A percentile compares a stretch with the other conserved stretches of the same genome.
Evolutionary conservation across 2,329 filamentous ascomycete genomes (phyloP).

Genomic region (Aureobasidium sp.): DNA sequence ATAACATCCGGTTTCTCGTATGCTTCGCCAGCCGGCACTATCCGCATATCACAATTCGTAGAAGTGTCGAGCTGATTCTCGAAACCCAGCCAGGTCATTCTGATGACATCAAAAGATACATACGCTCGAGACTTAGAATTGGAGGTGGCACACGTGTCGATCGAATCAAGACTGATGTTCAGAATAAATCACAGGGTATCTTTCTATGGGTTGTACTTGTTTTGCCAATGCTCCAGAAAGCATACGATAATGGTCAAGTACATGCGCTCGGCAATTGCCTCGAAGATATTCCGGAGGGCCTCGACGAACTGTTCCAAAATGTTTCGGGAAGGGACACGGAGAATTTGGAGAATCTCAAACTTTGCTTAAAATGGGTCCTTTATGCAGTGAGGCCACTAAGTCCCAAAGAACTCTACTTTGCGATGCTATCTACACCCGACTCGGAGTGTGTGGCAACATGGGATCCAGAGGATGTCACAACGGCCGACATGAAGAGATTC

Average conservation of each 20-base stretch:
- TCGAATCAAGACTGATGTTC: neutral
- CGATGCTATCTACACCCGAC: neutral
- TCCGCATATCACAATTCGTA: conserved; percentile 34
- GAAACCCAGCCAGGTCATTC: conserved; percentile 33
- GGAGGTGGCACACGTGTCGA: neutral
- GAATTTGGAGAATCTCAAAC: neutral
- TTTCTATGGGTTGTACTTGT: neutral
- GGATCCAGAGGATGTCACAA: neutral
- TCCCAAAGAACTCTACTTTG: neutral
- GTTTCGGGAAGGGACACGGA: neutral
- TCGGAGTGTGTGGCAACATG: neutral
- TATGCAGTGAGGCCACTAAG: neutral
- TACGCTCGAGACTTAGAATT: neutral
- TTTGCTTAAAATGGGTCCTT: neutral
- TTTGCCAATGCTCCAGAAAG: neutral
- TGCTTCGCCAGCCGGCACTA: conserved; percentile 47
- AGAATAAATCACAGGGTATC: neutral
- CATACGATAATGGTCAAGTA: neutral
- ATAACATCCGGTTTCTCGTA: conserved; percentile 23
- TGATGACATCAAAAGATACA: conserved; percentile 23
- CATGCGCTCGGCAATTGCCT: neutral
- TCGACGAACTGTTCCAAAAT: neutral
- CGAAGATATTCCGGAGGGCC: neutral
- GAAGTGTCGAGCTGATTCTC: conserved; percentile 27
- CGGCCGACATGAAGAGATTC: conserved; percentile 26